These are phyloP conservation scores for Cymodocea nodosa DNA, from an alignment of 116 monocot genomes.

Conservation along the genomic window DNA sequence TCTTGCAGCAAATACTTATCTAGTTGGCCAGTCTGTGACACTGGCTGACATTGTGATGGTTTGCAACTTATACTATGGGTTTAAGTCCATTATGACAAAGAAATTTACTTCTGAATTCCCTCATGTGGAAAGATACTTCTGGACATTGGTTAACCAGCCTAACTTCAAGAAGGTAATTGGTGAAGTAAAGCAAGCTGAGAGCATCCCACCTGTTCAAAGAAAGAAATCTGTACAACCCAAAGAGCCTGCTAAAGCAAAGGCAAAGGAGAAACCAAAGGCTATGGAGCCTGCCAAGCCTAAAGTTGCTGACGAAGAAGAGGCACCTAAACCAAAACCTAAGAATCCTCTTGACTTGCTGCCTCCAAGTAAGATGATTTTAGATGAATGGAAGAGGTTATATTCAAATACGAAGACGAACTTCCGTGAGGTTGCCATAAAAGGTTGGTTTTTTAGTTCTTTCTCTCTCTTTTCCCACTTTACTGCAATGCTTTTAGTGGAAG, in stretches of 20 bases:
- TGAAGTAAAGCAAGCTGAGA: constrained; percentile 55
- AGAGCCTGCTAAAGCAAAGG: constrained; percentile 44
- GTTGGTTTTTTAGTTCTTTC: constrained; percentile 16
- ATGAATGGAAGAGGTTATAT: constrained; percentile 95
- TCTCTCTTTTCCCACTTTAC: not conserved
- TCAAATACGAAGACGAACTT: constrained; percentile 89
- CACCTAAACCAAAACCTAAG: constrained; percentile 75
- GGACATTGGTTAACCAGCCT: constrained; percentile 83
- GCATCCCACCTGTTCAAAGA: constrained; percentile 41
- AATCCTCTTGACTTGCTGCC: constrained; percentile 78
- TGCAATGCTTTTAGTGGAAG: not conserved
- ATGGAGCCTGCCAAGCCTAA: constrained; percentile 37
- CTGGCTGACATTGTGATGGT: constrained; percentile 71
- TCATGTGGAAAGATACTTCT: constrained; percentile 82
- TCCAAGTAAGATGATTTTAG: constrained; percentile 82
- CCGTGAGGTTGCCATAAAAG: constrained; percentile 80
- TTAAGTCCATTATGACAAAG: constrained; percentile 37
- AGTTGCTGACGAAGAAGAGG: constrained; percentile 46
- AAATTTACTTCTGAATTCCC: constrained; percentile 65
- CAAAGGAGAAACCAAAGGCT: too few relatives aligned
- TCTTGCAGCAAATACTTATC: constrained; percentile 57
- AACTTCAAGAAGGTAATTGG: constrained; percentile 56
- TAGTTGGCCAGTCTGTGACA: constrained; percentile 61
- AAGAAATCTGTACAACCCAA: constrained; percentile 33
- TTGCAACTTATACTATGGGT: constrained; percentile 53